Base-by-base conservation (phyloP, 208 protist species). In the Naegleria gruberi region DNA sequence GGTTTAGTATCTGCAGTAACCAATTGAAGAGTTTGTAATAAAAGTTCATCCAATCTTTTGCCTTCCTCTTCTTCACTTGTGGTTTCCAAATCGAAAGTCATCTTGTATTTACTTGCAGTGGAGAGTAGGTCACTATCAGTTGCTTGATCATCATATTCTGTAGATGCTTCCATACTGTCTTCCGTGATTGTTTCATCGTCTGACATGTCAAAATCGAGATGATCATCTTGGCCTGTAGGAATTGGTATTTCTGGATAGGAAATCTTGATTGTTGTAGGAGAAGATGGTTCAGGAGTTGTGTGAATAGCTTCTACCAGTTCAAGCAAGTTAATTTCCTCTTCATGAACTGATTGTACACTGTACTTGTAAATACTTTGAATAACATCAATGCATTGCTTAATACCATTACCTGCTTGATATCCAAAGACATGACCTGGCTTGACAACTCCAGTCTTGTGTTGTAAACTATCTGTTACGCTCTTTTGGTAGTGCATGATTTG, bases 321-420 rank as follows among this genome's bases (percentile, higher is more conserved):
- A 7, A 77, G 34, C 30, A 77, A 77, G 30, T 77, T 77, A 37
- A 77, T 77, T 37, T 77, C 65, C n/a, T 77, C 30, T 77, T 77
- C 65, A 37, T 77, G 17, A 37, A 77, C 30, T 37, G 65, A 26
- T 37, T 37, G 65, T 2, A 37, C 30, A 8, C 30, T 77, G 34
- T 77, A 77, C 26, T 77, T 77, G n/a, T 77, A 37, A 77, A 77
- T 77, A 37, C 65, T 77, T 77, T 77, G 65, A 77, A 77, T 77
- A 7, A 37, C 30, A 37, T 30, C 12, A n/a, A 77, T 77, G 34
- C 65, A 77, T 77, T 77, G 65, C 34, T 77, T 77, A 8, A 37
- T 77, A 37, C 65, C 65, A 37, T 12, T 0, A 37, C 65, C 65
- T 37, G 65, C 65, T 37, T 77, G 17, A 77, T 77, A 77, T 77